Percentiles rank a stretch among this genome's conserved stretches.
phyloP scores from a whole-genome alignment of 192 early-diverging fungal genomes.

The Chytriomyces sp. region DNA sequence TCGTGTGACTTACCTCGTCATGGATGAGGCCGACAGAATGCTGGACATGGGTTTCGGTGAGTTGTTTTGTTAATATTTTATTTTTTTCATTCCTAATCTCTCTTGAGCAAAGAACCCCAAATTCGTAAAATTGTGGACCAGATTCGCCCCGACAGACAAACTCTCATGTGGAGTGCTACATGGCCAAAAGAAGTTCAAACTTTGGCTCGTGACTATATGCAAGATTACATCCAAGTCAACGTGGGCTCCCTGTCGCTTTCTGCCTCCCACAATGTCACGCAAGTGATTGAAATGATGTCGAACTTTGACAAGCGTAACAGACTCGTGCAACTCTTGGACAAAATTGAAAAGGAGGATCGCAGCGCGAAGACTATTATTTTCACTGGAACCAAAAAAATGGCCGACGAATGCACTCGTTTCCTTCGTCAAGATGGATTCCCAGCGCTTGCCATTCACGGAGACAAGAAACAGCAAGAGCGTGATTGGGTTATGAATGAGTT shows the following conservation, averaged over 20 bases:
- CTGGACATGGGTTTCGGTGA: constrained; percentile 30
- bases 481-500: constrained; percentile 96
- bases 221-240: constrained; percentile 95
- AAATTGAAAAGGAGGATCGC: constrained; percentile 39
- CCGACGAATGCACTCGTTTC: constrained; percentile 82
- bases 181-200: constrained; percentile 97
- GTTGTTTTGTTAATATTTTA: constrained; percentile 8
- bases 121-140: constrained; percentile 97
- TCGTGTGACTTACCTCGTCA: constrained; percentile 94
- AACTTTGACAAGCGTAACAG: constrained; percentile 86
- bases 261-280: constrained; percentile 91
- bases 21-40: constrained; percentile 99
- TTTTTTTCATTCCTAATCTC: constrained; percentile 55
- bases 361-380: constrained; percentile 58
- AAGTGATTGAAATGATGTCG: constrained; percentile 87
- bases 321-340: constrained; percentile 57
- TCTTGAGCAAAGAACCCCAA: constrained; percentile 93
- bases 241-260: constrained; percentile 91
- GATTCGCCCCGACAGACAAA: constrained; percentile 97
- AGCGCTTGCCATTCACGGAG: constrained; percentile 94
- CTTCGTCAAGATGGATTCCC: constrained; percentile 90
- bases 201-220: constrained; percentile 88
- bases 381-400: constrained; percentile 57
- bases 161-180: constrained; percentile 99
- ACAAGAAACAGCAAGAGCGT: constrained; percentile 94